Evolutionary conservation across 2,329 filamentous ascomycete species (phyloP).

Genomic region (Aspergillus pseudoviridinutans): DNA sequence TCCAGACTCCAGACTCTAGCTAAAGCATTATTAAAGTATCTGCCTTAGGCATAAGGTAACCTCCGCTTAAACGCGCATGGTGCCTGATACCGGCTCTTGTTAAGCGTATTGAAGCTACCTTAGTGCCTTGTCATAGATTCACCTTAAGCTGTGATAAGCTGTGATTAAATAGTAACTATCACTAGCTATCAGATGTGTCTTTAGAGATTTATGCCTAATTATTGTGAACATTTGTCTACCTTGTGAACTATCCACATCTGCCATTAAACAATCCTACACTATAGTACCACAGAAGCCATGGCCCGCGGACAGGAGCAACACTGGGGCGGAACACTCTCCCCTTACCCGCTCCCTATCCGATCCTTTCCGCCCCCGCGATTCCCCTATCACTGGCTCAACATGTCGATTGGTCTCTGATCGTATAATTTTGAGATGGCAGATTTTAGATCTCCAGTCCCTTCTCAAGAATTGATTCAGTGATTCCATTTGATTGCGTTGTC

Average conservation of each 20-base stretch:
- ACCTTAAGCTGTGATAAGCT: too few species aligned
- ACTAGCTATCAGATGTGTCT: neutral
- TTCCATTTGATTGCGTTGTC: neutral
- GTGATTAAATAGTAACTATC: neutral
- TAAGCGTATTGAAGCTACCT: too few species aligned
- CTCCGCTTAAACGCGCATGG: neutral
- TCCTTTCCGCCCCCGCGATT: constrained; percentile 8
- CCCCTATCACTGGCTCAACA: neutral
- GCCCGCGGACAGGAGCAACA: neutral
- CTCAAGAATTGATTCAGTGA: neutral
- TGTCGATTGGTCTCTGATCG: neutral
- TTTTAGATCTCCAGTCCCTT: neutral
- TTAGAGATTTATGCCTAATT: neutral
- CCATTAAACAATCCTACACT: neutral
- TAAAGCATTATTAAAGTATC: neutral
- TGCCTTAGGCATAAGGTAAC: neutral
- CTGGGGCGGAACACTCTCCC: neutral
- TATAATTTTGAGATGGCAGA: neutral
- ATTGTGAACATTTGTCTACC: too few species aligned
- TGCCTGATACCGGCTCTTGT: too few species aligned
- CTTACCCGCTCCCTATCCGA: constrained; percentile 1
- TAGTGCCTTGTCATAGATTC: too few species aligned
- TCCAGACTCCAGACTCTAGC: neutral
- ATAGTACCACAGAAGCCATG: neutral
- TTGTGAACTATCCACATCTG: neutral